Evolutionary conservation across 148 eudicot species (phyloP), one percentile per base, ranked within the genome.

Genomic region (Camellia granthamiana): DNA sequence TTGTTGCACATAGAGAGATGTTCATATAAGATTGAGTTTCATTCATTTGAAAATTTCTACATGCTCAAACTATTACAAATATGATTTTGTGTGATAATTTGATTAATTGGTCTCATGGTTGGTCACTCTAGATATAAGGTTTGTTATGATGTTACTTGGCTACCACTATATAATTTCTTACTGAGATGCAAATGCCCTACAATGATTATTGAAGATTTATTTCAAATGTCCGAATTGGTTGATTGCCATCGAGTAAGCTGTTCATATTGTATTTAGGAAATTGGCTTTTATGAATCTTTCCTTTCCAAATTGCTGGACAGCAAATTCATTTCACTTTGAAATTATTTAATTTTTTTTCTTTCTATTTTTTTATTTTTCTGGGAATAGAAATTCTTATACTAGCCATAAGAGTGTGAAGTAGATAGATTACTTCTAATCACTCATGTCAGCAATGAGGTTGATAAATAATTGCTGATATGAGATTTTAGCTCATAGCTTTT

Each of bases 61-160:
- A n/a, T 70, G 38, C 7, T 70, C 55, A 49, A 70, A 47, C 56
- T 47, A 10, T 23, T 70, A 3, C 16, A 46, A 16, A 18, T 18
- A 69, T 69, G 73, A 46, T 69, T 69, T 15, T 69, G 73, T 7
- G 23, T 69, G 52, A 46, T 44, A 43, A 69, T 44, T 18, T 69
- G 73, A 18, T 12, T 15, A 30, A 66, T 47, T 69, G 23, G 16
- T 69, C 55, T 46, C 74, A 47, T 19, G 41, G n/a, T 70, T 70
- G 47, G 44, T 23, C 71, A 44, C 19, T 46, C 73, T 16, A 69
- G 11, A 68, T 68, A 7, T 68, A 12, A 13, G 11, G 6, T 42
- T 68, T 68, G 14, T 42, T 66, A 66, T 66, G 44, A 66, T 66
- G 69, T 38, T 66, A 66, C 69, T 43, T 46, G 23, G 52, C 52